A percentile compares a stretch with the other conserved stretches of the same genome.
Conservation (phyloP, 176 grass and related monocot species). For the Luzula sylvatica region DNA sequence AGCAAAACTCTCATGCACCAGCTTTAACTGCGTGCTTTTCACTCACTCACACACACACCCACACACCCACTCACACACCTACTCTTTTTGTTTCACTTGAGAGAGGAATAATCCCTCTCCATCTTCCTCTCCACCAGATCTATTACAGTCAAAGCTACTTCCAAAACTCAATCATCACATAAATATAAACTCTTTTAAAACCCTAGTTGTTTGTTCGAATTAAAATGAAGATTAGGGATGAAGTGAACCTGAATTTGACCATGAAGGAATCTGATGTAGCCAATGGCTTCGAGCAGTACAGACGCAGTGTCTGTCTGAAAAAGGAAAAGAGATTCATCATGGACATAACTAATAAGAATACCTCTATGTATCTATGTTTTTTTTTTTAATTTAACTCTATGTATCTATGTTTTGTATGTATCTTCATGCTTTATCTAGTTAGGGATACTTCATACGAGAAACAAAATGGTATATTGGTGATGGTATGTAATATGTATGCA, state of each 20-base stretch:
- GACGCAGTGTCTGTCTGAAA: conserved; percentile 98
- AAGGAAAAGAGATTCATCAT: conserved; percentile 30
- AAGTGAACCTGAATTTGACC: conserved; percentile 87
- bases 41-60: neutral
- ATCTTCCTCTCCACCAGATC: too few species aligned
- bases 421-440: neutral
- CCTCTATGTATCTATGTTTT: neutral
- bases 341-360: conserved; percentile 29
- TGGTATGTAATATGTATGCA: neutral
- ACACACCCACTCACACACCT: too few species aligned
- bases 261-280: conserved; percentile 99
- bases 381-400: neutral
- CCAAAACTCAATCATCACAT: too few species aligned
- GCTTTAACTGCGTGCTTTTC: conserved; percentile 36
- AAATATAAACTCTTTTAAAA: too few species aligned
- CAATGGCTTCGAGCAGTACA: conserved; percentile 97
- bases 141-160: too few species aligned
- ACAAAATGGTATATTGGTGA: neutral
- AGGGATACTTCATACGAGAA: neutral
- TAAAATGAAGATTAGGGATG: too few species aligned
- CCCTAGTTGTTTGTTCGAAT: too few species aligned
- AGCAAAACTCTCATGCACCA: conserved; percentile 2
- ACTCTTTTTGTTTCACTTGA: conserved; percentile 45
- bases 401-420: neutral
- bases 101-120: neutral